Base-by-base conservation (phyloP, 2,329 filamentous ascomycete species). In the Orbilia quercus region DNA sequence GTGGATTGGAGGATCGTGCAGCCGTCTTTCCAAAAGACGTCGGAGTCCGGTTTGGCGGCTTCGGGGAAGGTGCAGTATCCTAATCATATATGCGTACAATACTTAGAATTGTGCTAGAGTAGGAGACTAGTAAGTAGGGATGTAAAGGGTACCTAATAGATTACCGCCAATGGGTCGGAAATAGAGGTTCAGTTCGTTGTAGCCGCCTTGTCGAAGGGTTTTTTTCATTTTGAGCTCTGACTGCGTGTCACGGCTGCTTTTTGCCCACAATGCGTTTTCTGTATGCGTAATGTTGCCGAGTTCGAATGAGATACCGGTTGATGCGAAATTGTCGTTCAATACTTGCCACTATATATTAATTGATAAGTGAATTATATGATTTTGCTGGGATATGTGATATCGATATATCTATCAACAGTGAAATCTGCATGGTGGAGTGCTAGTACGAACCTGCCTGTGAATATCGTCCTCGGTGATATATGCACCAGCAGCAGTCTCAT, bases 31-130 rank as follows among this genome's bases (percentile, higher is more conserved):
- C 31, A 70, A 25, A 62, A 70, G 18, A 16, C 51, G 5, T 70
- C 65, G 12, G 38, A 40, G n/a, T 14, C 40, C 31, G 18, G 5
- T 16, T 25, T 25, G 9, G 47, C 12, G 7, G 25, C 48, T 6
- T 47, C 48, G 16, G 65, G 65, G 55, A 70, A 70, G n/a, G 54
- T 62, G 48, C 65, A 70, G 20, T 55, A 70, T 7, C 65, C 65
- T 67, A 20, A 36, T 31, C 28, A 31, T 31, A 31, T 31, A 5
- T 5, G 9, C 9, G 28, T 31, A n/a, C n/a, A 5, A 31, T 31
- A 31, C 5, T 31, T n/a, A 42, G 38, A 11, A 45, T 45, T 45
- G 42, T 45, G 14, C 14, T 40, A 40, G 36, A 40, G 36, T 40
- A 3, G n/a, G 11, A 18, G 42, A 11, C 14, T 5, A 20, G 18